A percentile compares a stretch with the other conserved stretches of the same genome.
phyloP scores from a whole-genome alignment of 2,329 filamentous ascomycete genomes.

The Zasmidium angulare region DNA sequence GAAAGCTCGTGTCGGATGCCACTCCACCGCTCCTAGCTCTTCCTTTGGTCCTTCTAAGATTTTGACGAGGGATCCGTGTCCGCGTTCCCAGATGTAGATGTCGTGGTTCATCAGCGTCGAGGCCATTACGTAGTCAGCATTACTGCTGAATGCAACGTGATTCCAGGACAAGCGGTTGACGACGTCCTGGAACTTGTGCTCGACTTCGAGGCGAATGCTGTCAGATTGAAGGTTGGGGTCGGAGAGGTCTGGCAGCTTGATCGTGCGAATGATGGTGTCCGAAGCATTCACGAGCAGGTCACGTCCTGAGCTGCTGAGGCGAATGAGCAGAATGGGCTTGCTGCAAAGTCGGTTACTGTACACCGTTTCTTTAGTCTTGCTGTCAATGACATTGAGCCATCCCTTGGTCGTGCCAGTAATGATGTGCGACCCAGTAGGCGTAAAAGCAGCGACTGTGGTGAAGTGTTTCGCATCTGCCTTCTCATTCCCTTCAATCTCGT shows the following conservation, averaged over 20 bases:
- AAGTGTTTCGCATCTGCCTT: constrained; percentile 95
- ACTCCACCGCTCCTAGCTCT: constrained; percentile 94
- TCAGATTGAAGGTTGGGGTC: constrained; percentile 70
- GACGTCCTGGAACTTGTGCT: constrained; percentile 98
- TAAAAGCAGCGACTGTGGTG: constrained; percentile 90
- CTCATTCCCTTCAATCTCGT: constrained; percentile 69
- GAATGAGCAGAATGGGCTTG: constrained; percentile 83
- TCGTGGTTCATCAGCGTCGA: constrained; percentile 98
- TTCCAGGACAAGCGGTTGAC: constrained; percentile 97
- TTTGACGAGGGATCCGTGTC: constrained; percentile 88
- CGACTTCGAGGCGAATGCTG: constrained; percentile 83
- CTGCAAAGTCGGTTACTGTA: constrained; percentile 86
- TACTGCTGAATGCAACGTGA: constrained; percentile 90
- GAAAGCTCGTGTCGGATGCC: constrained; percentile 86
- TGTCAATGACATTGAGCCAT: constrained; percentile 92
- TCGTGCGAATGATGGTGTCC: constrained; percentile 90
- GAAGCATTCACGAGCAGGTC: constrained; percentile 90
- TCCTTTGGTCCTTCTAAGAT: constrained; percentile 97
- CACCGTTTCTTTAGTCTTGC: constrained; percentile 74
- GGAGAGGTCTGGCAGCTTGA: constrained; percentile 76
- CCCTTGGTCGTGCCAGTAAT: constrained; percentile 93
- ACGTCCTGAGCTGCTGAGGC: constrained; percentile 79
- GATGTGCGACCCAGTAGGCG: constrained; percentile 80
- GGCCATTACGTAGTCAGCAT: constrained; percentile 92
- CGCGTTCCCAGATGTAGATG: constrained; percentile 96